phyloP scores from a whole-genome alignment of 2,329 filamentous ascomycete genomes.

The Aspergillus sp. region DNA sequence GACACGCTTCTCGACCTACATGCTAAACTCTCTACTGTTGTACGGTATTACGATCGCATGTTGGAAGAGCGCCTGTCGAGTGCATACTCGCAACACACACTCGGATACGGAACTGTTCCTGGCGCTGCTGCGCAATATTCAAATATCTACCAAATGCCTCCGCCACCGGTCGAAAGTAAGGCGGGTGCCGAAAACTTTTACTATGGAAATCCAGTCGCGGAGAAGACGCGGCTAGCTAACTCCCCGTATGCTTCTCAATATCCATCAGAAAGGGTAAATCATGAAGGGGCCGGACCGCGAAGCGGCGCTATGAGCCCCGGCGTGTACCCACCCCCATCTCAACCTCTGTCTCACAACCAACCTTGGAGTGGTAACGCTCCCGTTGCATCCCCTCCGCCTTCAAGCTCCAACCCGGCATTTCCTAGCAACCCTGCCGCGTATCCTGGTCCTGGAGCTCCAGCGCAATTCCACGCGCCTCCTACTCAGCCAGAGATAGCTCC shows the following conservation, averaged over 20 bases:
- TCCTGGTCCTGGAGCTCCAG: slow-evolving; percentile 11
- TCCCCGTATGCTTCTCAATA: slow-evolving; percentile 52
- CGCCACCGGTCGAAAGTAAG: slow-evolving; percentile 49
- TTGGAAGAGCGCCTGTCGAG: slow-evolving; percentile 91
- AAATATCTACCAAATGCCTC: slow-evolving; percentile 68
- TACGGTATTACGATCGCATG: slow-evolving; percentile 97
- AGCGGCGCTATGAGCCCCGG: slow-evolving; percentile 20
- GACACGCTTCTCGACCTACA: slow-evolving; percentile 93
- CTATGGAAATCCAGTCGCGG: slow-evolving; percentile 60
- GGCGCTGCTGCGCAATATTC: slow-evolving; percentile 52
- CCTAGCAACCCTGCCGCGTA: slow-evolving; percentile 17
- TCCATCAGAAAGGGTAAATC: slow-evolving; percentile 24
- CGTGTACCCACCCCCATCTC: slow-evolving; percentile 20
- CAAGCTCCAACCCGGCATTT: slow-evolving; percentile 16
- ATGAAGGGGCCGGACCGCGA: slow-evolving; percentile 10
- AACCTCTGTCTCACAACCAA: slow-evolving; percentile 15
- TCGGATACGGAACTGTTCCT: slow-evolving; percentile 57
- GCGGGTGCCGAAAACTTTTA: slow-evolving; percentile 78
- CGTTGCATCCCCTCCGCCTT: slow-evolving; percentile 21
- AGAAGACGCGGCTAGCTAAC: slow-evolving; percentile 50
- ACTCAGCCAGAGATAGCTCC: slow-evolving; percentile 16
- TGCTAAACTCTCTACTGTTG: slow-evolving; percentile 91
- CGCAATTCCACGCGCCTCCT: slow-evolving; percentile 21
- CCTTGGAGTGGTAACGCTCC: slow-evolving; percentile 24
- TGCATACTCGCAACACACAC: slow-evolving; percentile 79